Evolutionary conservation across 805 yeast species (phyloP).

Genomic region (Clavispora santaluciae): DNA sequence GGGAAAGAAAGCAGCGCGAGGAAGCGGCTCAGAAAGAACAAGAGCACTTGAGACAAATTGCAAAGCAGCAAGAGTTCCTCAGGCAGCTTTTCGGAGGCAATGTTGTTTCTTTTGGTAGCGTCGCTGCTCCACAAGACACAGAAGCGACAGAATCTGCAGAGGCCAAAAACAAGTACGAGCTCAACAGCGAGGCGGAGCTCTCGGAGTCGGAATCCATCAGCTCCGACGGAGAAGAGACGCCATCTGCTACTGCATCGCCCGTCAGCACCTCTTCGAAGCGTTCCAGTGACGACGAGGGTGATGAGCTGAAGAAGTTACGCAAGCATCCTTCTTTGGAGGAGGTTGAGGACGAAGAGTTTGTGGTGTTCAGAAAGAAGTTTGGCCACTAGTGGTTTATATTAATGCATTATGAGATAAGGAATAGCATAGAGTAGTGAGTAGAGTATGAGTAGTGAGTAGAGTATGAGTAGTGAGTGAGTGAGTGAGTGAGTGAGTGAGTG

Average conservation of each 20-base stretch:
- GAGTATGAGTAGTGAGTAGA: too few species aligned
- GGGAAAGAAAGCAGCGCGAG: slow-evolving; percentile 7
- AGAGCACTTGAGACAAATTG: slow-evolving; percentile 3
- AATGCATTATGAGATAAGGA: background rate
- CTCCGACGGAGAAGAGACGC: slow-evolving; percentile 5
- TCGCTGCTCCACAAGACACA: background rate
- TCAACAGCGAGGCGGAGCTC: background rate
- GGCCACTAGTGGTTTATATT: slow-evolving; percentile 11
- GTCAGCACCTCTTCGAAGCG: background rate
- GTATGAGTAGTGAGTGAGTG: too few species aligned
- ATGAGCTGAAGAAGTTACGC: slow-evolving; percentile 5
- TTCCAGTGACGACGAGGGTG: background rate
- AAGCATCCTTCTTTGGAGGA: slow-evolving; percentile 22
- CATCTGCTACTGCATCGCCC: slow-evolving; percentile 1
- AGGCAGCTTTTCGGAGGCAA: slow-evolving; percentile 9
- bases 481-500: too few species aligned
- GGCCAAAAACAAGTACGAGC: background rate
- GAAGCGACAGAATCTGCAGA: background rate
- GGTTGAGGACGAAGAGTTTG: slow-evolving; percentile 33
- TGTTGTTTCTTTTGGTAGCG: background rate
- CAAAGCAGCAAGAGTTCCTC: slow-evolving; percentile 17
- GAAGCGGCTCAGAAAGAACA: background rate
- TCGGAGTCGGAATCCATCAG: slow-evolving; percentile 7
- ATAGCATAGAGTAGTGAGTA: too few species aligned
- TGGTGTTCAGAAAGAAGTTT: slow-evolving; percentile 36